Evolutionary conservation across 2,329 filamentous ascomycete species (phyloP).

Genomic region (Endothia cerciana): DNA sequence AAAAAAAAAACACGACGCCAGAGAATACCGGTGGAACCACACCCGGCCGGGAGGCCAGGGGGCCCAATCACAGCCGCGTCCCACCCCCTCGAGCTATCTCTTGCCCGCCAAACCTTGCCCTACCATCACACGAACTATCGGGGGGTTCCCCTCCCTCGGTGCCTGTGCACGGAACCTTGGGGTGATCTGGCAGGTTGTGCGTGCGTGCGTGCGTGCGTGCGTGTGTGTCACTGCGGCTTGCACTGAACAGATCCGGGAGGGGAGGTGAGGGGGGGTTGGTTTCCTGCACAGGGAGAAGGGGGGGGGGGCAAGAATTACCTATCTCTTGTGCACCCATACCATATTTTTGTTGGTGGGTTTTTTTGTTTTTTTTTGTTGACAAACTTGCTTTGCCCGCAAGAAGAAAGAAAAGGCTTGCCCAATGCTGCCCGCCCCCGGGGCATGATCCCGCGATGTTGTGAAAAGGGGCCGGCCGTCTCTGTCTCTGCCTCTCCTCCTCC

Average conservation of each 20-base stretch:
- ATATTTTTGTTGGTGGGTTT: too few species aligned
- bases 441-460: background rate
- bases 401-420: too few species aligned
- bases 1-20: background rate
- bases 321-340: constrained; percentile 5
- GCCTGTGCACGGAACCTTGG: background rate
- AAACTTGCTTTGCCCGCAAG: background rate
- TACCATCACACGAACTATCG: background rate
- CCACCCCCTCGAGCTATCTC: background rate
- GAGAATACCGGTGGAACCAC: background rate
- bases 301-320: background rate
- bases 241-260: too few species aligned
- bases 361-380: too few species aligned
- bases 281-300: background rate
- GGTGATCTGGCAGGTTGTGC: background rate
- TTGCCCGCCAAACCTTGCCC: background rate
- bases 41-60: background rate
- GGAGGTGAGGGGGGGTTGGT: background rate
- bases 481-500: too few species aligned
- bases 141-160: background rate
- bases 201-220: background rate
- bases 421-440: too few species aligned
- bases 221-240: background rate
- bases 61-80: background rate
- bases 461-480: background rate